Evolutionary conservation across 345 rosid genomes (phyloP).

Genomic region (Arabis hirsuta): DNA sequence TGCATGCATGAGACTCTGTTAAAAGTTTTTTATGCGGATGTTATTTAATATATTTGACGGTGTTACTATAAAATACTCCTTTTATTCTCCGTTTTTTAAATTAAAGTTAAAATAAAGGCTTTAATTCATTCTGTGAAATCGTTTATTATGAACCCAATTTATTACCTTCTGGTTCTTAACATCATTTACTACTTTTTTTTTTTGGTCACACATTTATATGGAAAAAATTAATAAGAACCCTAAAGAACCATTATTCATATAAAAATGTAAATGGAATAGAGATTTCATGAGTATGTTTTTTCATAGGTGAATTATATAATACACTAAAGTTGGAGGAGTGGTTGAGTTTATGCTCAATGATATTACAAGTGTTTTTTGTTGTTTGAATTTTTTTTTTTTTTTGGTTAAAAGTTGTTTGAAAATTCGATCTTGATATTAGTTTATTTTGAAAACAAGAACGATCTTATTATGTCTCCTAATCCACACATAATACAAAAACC

Average conservation of each 20-base stretch:
- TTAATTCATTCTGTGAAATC: constrained; percentile 11
- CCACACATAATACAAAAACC: background rate
- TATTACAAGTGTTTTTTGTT: background rate
- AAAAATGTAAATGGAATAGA: background rate
- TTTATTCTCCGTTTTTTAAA: too few relatives aligned
- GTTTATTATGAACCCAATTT: constrained; percentile 22
- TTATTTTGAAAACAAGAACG: background rate
- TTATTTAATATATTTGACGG: constrained; percentile 7
- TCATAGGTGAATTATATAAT: background rate
- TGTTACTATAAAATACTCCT: background rate
- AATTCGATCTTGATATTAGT: constrained; percentile 2
- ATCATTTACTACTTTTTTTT: background rate
- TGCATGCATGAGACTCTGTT: constrained; percentile 38
- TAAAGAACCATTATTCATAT: background rate
- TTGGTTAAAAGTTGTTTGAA: too few relatives aligned
- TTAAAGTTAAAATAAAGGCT: constrained; percentile 4
- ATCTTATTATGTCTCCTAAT: background rate
- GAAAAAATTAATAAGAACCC: constrained; percentile 1
- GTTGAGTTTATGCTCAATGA: background rate
- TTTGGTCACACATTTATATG: too few relatives aligned
- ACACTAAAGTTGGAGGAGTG: background rate
- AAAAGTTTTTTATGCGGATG: constrained; percentile 21
- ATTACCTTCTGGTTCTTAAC: constrained; percentile 32
- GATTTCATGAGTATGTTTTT: background rate
- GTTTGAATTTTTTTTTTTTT: too few relatives aligned